Evolutionary conservation across 108 stramenopile species (phyloP).

Genomic region (Fragilariopsis cylindrus): DNA sequence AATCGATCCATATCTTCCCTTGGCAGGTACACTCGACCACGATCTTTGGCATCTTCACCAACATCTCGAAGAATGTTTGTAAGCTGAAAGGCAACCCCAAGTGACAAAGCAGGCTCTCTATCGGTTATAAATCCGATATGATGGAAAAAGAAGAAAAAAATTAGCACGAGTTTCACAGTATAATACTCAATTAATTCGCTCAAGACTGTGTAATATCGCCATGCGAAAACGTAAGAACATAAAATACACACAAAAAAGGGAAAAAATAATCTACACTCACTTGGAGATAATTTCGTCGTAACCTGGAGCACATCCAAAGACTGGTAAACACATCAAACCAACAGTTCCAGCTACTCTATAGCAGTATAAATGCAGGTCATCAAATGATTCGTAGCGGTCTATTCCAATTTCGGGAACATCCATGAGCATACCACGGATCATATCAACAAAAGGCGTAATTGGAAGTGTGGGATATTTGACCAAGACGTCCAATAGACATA

Average conservation of each 20-base stretch:
- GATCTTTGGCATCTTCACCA: constrained; percentile 91
- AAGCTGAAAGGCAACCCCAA: constrained; percentile 98
- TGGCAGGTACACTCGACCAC: constrained; percentile 94
- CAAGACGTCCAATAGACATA: constrained; percentile 86
- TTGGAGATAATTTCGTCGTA: constrained; percentile 81
- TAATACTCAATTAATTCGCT: neutral
- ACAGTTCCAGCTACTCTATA: constrained; percentile 98
- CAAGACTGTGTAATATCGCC: neutral
- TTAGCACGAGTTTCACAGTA: neutral
- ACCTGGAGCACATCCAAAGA: constrained; percentile 88
- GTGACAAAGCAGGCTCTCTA: constrained; percentile 90
- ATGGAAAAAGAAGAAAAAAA: constrained; percentile 4
- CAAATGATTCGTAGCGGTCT: constrained; percentile 91
- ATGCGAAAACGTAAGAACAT: too few relatives aligned
- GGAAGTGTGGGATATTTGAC: constrained; percentile 85
- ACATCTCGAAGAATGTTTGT: constrained; percentile 98
- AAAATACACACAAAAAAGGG: neutral
- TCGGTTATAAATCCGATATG: constrained; percentile 10
- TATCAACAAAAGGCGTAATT: constrained; percentile 92
- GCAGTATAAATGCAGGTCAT: constrained; percentile 95
- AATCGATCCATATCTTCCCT: constrained; percentile 87
- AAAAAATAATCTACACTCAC: constrained; percentile 39
- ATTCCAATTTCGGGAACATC: constrained; percentile 92
- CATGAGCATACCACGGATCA: constrained; percentile 97
- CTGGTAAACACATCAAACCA: constrained; percentile 94